phyloP scores from a whole-genome alignment of 1,284 basidiomycete species.

The Ustilago esculenta region DNA sequence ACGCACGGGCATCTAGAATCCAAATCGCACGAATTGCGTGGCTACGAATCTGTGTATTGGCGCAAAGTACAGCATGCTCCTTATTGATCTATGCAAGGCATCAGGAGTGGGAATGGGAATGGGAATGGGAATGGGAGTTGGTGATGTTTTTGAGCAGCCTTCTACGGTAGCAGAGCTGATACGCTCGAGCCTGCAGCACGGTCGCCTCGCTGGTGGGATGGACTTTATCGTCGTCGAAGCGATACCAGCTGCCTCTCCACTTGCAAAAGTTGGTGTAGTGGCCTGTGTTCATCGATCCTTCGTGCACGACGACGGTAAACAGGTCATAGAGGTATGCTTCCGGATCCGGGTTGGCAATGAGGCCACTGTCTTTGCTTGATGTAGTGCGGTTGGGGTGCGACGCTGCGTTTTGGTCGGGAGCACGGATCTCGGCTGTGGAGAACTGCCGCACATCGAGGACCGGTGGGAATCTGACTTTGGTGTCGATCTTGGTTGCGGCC shows the following conservation, averaged over 20 bases:
- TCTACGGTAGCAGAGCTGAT: conserved; percentile 62
- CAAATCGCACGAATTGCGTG: too few species aligned
- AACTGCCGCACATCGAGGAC: conserved; percentile 88
- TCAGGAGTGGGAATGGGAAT: too few species aligned
- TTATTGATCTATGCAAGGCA: too few species aligned
- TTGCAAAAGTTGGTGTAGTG: conserved; percentile 89
- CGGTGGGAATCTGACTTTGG: conserved; percentile 82
- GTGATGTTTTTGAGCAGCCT: conserved; percentile 51
- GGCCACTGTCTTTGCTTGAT: conserved; percentile 5
- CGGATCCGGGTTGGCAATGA: conserved; percentile 33
- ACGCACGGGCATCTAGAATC: too few species aligned
- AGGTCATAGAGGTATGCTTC: conserved; percentile 78
- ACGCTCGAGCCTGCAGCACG: conserved; percentile 55
- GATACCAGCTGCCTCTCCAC: conserved; percentile 82
- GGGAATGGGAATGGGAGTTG: background rate
- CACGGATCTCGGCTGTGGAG: conserved; percentile 71
- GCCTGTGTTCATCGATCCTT: conserved; percentile 87
- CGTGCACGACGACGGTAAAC: conserved; percentile 92
- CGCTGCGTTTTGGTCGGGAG: conserved; percentile 5
- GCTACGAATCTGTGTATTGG: too few species aligned
- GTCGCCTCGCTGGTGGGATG: conserved; percentile 29
- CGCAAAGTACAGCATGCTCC: too few species aligned
- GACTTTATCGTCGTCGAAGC: conserved; percentile 90
- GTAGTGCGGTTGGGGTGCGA: background rate
- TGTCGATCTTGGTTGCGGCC: conserved; percentile 77